phyloP scores from a whole-genome alignment of 257 asterid genomes.

The Penstemon eatonii region DNA sequence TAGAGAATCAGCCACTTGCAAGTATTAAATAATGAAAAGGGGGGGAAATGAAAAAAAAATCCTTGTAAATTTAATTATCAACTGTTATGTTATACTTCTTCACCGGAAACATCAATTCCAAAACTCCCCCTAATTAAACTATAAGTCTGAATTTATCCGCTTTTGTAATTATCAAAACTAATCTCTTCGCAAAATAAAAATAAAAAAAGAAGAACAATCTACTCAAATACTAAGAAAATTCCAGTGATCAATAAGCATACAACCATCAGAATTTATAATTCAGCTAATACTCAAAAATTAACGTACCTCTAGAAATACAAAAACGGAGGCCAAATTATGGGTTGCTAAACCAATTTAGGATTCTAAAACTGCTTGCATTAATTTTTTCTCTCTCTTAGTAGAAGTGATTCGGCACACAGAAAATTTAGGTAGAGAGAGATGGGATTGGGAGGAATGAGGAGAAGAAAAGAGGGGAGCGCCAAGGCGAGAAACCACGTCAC shows the following conservation, averaged over 20 bases:
- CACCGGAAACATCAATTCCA: slow-evolving; percentile 21
- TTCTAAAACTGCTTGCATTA: slow-evolving; percentile 38
- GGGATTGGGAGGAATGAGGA: slow-evolving; percentile 20
- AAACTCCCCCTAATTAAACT: slow-evolving; percentile 16
- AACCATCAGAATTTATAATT: not conserved
- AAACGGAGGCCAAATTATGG: slow-evolving; percentile 17
- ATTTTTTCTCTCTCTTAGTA: slow-evolving; percentile 32
- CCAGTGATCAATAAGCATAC: slow-evolving; percentile 36
- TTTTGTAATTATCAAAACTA: slow-evolving; percentile 12
- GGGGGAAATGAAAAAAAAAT: not conserved
- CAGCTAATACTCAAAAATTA: slow-evolving; percentile 24
- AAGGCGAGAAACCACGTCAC: slow-evolving; percentile 85
- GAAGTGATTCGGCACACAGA: slow-evolving; percentile 34
- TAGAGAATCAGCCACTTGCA: slow-evolving; percentile 24
- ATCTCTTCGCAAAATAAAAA: not conserved
- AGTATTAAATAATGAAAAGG: not conserved
- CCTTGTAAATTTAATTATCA: slow-evolving; percentile 18
- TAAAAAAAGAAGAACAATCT: not conserved
- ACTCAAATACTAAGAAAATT: slow-evolving; percentile 14
- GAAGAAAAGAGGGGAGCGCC: slow-evolving; percentile 43
- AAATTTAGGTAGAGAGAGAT: slow-evolving; percentile 27
- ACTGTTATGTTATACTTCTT: not conserved
- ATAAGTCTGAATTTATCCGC: slow-evolving; percentile 2
- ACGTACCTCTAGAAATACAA: slow-evolving; percentile 36
- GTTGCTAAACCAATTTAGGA: slow-evolving; percentile 19